These are phyloP conservation scores for Cladophialophora exuberans DNA, from an alignment of 2,329 filamentous ascomycete genomes.

Conservation along the genomic window DNA sequence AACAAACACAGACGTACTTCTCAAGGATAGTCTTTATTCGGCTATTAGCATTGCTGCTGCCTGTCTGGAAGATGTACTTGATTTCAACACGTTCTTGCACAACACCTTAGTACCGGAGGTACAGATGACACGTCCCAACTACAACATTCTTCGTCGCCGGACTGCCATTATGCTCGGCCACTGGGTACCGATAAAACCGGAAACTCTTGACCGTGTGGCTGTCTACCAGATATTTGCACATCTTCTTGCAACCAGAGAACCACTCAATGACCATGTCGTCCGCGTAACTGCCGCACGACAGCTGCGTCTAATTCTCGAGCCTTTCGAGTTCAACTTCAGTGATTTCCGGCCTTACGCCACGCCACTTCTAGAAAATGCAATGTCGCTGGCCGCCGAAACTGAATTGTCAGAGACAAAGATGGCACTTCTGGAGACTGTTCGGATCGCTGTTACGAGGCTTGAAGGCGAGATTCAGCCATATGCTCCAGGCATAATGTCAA, in stretches of 20 bases:
- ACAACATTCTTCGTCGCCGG: slow-evolving; percentile 82
- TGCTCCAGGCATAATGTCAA: slow-evolving; percentile 76
- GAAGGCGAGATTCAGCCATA: slow-evolving; percentile 70
- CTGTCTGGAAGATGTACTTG: slow-evolving; percentile 72
- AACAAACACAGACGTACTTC: slow-evolving; percentile 70
- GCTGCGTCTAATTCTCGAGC: slow-evolving; percentile 77
- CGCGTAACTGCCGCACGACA: slow-evolving; percentile 87
- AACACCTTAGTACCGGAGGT: slow-evolving; percentile 78
- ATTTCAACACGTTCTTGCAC: slow-evolving; percentile 80
- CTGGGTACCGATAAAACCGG: slow-evolving; percentile 81
- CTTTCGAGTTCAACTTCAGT: slow-evolving; percentile 77
- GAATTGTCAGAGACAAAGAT: slow-evolving; percentile 87
- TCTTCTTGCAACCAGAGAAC: slow-evolving; percentile 75
- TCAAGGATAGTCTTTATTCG: slow-evolving; percentile 93
- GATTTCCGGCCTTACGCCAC: slow-evolving; percentile 77
- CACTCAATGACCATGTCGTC: slow-evolving; percentile 86
- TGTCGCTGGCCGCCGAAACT: slow-evolving; percentile 77
- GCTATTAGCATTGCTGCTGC: slow-evolving; percentile 85
- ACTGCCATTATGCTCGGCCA: slow-evolving; percentile 87
- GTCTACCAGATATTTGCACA: slow-evolving; percentile 90
- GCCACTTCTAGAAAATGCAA: slow-evolving; percentile 71
- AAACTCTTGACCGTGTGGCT: slow-evolving; percentile 66
- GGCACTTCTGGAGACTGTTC: slow-evolving; percentile 83
- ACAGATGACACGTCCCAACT: slow-evolving; percentile 67
- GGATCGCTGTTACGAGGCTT: slow-evolving; percentile 77